Base-by-base conservation (phyloP, 2,329 filamentous ascomycete genomes). In the Cryphonectria carpinicola region DNA sequence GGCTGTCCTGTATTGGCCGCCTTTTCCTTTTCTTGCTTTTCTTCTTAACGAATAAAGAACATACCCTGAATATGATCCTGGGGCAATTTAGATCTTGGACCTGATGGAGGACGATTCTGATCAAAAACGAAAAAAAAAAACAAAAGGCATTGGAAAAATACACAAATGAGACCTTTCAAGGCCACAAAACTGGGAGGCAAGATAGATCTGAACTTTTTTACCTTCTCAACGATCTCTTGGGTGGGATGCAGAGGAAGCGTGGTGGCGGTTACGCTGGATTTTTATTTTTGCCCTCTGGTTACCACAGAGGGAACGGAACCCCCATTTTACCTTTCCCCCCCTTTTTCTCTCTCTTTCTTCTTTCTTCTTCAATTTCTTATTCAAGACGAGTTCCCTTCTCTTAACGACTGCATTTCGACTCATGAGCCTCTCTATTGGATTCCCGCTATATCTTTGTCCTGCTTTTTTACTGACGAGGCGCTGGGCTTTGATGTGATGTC, bases 121-220 rank as follows among this genome's bases (percentile, higher is more conserved):
- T 61, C 19, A 56, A 56, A 65, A 65, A 39, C 25, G 66, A 54
- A 56, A 35, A 43, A 35, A 43, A 61, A 65, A 22, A 61, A 65
- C 43, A 61, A 60, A 60, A 61, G 28, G 41, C 28, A 35, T 39
- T 49, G 32, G 49, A n/a, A 41, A 39, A 66, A 54, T 4, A 25
- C 43, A 22, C 43, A 54, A 56, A 52, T 17, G 43, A 32, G 8
- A 32, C 32, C 25, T 49, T 11, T 22, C 11, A 32, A 14, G 39
- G 28, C 7, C 35, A 10, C 49, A 68, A 68, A 68, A 64, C 3
- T 13, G 49, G 35, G 39, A 46, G 67, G 67, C 17, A 68, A 35
- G 46, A 43, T 68, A 68, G 67, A 68, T 32, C 39, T 63, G 58
- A 32, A 28, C 32, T 17, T 52, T 17, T 52, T 41, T 39, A 22